A percentile compares a stretch with the other conserved stretches of the same genome.
phyloP scores from a whole-genome alignment of 179 eudicot species.

The Silene coronaria region DNA sequence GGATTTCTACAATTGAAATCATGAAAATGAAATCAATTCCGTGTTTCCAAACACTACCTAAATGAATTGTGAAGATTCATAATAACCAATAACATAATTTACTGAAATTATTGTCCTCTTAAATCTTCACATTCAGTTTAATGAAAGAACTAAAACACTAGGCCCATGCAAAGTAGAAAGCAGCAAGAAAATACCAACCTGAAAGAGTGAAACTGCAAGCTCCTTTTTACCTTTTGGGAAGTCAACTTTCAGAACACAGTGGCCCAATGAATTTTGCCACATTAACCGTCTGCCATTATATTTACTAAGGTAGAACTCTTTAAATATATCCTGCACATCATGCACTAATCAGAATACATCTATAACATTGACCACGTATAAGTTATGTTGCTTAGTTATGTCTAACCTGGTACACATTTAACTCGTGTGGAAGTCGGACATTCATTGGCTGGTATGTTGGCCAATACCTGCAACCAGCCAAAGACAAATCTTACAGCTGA shows the following conservation, averaged over 20 bases:
- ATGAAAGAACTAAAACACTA: neutral
- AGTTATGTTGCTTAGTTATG: slow-evolving; percentile 4
- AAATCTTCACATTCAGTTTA: neutral
- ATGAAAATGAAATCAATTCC: too few species aligned
- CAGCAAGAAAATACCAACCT: slow-evolving; percentile 46
- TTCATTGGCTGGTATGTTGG: slow-evolving; percentile 99
- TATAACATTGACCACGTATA: neutral
- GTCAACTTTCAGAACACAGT: slow-evolving; percentile 84
- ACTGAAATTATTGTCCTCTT: neutral
- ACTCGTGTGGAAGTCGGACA: slow-evolving; percentile 90
- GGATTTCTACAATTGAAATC: too few species aligned
- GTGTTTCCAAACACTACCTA: too few species aligned
- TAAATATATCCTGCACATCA: slow-evolving; percentile 73
- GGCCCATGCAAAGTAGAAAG: neutral
- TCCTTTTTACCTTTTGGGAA: slow-evolving; percentile 90
- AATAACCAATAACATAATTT: neutral
- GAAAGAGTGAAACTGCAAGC: slow-evolving; percentile 94
- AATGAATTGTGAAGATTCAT: neutral
- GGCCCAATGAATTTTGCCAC: slow-evolving; percentile 99
- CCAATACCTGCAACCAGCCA: slow-evolving; percentile 71
- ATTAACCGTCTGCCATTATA: slow-evolving; percentile 93
- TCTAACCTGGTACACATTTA: slow-evolving; percentile 90
- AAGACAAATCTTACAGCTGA: neutral
- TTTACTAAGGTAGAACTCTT: slow-evolving; percentile 91
- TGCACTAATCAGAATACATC: slow-evolving; percentile 17